These are phyloP conservation scores for Lachancea lanzarotensis DNA, from an alignment of 805 yeast species.

Conservation along the genomic window DNA sequence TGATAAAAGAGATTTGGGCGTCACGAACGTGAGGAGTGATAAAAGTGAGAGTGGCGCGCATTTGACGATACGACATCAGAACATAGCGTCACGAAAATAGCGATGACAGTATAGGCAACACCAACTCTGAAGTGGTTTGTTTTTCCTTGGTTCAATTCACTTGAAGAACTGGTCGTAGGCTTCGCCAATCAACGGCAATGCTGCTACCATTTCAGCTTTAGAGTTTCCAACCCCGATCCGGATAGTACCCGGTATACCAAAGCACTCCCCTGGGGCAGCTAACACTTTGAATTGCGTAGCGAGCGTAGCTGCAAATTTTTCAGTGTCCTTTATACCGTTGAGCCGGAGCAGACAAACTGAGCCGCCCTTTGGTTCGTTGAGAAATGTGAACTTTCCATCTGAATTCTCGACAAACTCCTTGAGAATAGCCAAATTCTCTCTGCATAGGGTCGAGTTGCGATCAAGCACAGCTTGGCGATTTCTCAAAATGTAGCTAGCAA, in stretches of 20 bases:
- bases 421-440: constrained; percentile 33
- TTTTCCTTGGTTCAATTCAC: no score
- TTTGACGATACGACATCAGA: no score
- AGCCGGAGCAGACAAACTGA: constrained; percentile 40
- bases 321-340: constrained; percentile 29
- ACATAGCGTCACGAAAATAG: no score
- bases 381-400: constrained; percentile 34
- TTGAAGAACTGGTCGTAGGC: constrained; percentile 9
- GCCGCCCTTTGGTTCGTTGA: constrained; percentile 41
- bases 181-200: constrained; percentile 26
- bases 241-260: constrained; percentile 37
- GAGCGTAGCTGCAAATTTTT: constrained; percentile 32
- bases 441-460: constrained; percentile 38
- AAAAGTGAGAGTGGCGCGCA: no score
- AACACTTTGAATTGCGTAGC: constrained; percentile 34
- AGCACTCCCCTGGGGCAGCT: constrained; percentile 46
- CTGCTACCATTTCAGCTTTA: constrained; percentile 31
- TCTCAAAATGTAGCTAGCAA: constrained; percentile 40
- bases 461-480: constrained; percentile 33
- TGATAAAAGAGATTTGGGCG: no score
- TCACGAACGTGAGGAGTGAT: no score
- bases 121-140: no score
- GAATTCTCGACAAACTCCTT: constrained; percentile 31
- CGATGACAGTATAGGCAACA: no score
- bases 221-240: constrained; percentile 46